Base-by-base conservation (phyloP, 192 early-diverging fungal species). In the Umbelopsis vinacea region DNA sequence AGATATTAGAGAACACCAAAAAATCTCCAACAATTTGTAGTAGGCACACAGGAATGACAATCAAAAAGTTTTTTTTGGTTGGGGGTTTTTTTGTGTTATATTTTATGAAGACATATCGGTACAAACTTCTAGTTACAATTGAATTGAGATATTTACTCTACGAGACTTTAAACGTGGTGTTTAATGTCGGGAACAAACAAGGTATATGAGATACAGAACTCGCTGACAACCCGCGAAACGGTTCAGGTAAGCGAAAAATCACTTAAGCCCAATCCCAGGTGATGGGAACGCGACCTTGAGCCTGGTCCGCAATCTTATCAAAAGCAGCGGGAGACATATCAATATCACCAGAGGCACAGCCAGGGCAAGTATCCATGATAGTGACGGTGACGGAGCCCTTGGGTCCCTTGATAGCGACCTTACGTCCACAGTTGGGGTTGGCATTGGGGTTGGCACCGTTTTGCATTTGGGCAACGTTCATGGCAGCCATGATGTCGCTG, bases 311-410 rank as follows among this genome's bases (percentile, higher is more conserved):
- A 23, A 83, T 76, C 35, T 72, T 66, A 2, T 74, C 46, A 37
- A 85, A 88, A 9, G 83, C 82, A 0, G 78, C 68, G 11, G 80
- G 77, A 21, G 76, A 77, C 21, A 85, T 77, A 52, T 86, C 85
- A 15, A 87, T 55, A 24, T 57, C 72, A 19, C 78, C 76, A 10
- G 67, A 66, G 8, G 53, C 29, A 55, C 85, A 87, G n/a, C 45
- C 72, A 7, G 71, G 73, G 54, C 86, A 87, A 26, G 74, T 82
- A 53, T 87, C 85, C 22, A 82, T 70, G 52, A 87, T 79, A 37
- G 71, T 85, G 53, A 80, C 85, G 23, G 68, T 71, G 12, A 83
- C 76, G 29, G 75, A 76, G 40, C 76, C 83, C 48, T 78, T 81
- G 37, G 80, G 79, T 47, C 81, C 81, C 57, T 77, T 80, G 35